Conservation (phyloP, 305 asterid genomes). For the Solanum aculeatissimum region DNA sequence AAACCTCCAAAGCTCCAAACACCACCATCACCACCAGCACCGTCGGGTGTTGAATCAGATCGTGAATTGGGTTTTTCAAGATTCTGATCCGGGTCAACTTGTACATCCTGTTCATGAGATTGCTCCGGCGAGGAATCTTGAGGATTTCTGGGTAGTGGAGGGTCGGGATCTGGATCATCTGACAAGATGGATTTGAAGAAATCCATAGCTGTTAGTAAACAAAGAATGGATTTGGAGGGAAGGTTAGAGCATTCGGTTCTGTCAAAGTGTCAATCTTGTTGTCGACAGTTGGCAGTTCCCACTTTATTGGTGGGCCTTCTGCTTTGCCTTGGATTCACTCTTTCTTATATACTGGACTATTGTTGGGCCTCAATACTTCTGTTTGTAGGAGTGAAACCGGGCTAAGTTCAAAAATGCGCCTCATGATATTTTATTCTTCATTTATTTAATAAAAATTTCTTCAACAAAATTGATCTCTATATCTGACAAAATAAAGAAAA, state of each 20-base stretch:
- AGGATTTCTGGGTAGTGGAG: slow-evolving; percentile 12
- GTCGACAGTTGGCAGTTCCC: background rate
- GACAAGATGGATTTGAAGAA: slow-evolving; percentile 73
- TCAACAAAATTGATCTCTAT: too few relatives aligned
- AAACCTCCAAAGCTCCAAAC: slow-evolving; percentile 75
- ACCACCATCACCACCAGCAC: slow-evolving; percentile 5
- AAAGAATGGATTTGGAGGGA: background rate
- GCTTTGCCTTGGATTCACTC: background rate
- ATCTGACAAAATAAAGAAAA: too few relatives aligned
- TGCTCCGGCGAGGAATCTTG: slow-evolving; percentile 7
- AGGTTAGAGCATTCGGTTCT: background rate
- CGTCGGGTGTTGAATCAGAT: background rate
- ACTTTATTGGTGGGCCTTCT: background rate
- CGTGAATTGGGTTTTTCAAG: background rate
- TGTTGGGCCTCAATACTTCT: background rate
- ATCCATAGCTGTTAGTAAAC: slow-evolving; percentile 31
- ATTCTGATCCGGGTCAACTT: slow-evolving; percentile 6
- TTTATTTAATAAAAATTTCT: background rate
- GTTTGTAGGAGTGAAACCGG: too few relatives aligned
- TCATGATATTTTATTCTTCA: too few relatives aligned
- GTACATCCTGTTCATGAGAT: slow-evolving; percentile 2
- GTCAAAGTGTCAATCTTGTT: background rate
- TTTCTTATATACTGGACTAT: background rate
- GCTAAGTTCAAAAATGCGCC: too few relatives aligned
- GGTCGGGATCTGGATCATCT: slow-evolving; percentile 49